Evolutionary conservation across 345 rosid genomes (phyloP).

Genomic region (Aquilaria malaccensis): DNA sequence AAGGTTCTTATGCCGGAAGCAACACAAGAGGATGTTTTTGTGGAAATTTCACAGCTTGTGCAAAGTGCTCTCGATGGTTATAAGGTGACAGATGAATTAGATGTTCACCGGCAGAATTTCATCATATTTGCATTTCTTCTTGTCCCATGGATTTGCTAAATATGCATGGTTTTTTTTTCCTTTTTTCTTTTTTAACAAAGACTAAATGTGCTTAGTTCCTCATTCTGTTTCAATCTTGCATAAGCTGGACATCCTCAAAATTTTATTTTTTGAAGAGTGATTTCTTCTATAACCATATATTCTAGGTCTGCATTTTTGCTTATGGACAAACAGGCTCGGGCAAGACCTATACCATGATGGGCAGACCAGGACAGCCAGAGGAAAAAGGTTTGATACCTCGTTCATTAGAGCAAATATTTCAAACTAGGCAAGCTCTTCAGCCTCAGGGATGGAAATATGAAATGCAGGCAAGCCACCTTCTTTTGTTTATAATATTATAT

Average conservation of each 20-base stretch:
- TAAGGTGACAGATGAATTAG: conserved; percentile 45
- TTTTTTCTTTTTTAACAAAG: background rate
- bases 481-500: background rate
- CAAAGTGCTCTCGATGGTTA: conserved; percentile 99
- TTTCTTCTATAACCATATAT: conserved; percentile 4
- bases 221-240: background rate
- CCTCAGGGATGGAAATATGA: conserved; percentile 96
- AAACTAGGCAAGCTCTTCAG: conserved; percentile 78
- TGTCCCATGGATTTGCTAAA: background rate
- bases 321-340: conserved; percentile 99
- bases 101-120: no score
- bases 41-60: conserved; percentile 92
- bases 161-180: background rate
- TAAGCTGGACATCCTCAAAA: background rate
- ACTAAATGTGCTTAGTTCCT: background rate
- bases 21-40: conserved; percentile 82
- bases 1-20: conserved; percentile 70
- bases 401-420: conserved; percentile 85
- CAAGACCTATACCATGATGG: conserved; percentile 98
- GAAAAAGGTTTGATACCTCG: conserved; percentile 87
- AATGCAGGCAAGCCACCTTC: conserved; percentile 54
- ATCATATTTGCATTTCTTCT: background rate
- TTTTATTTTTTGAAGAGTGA: background rate
- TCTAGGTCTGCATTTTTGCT: conserved; percentile 92
- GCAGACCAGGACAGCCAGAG: conserved; percentile 62